phyloP scores from a whole-genome alignment of 169 alveolate genomes.

The Eimeria sp. region DNA sequence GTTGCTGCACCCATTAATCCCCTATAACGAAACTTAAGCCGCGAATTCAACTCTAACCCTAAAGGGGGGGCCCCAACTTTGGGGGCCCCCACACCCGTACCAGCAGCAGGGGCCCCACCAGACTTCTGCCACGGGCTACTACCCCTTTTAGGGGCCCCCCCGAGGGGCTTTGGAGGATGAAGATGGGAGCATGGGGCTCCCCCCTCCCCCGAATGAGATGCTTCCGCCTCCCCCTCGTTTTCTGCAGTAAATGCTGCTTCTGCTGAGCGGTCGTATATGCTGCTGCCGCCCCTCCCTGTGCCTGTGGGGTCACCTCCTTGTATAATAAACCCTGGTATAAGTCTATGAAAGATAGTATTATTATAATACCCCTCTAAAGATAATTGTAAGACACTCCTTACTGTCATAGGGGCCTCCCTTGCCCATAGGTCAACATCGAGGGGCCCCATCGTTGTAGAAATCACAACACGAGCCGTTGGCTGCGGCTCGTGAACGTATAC shows the following conservation, averaged over 20 bases:
- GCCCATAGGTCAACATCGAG: slow-evolving; percentile 94
- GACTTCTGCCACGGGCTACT: not conserved
- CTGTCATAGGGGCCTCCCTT: slow-evolving; percentile 95
- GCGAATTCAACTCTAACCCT: slow-evolving; percentile 74
- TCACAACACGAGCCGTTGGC: slow-evolving; percentile 93
- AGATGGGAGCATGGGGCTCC: too few species aligned
- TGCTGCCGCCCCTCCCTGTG: slow-evolving; percentile 79
- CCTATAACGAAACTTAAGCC: slow-evolving; percentile 84
- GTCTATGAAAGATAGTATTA: slow-evolving; percentile 93
- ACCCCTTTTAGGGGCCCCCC: not conserved
- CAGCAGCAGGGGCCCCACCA: not conserved
- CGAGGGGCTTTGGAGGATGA: too few species aligned
- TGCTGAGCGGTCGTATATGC: slow-evolving; percentile 5
- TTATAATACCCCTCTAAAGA: slow-evolving; percentile 94
- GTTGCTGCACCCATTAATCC: slow-evolving; percentile 79
- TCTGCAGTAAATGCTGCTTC: not conserved
- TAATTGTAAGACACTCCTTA: slow-evolving; percentile 92
- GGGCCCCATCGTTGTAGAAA: slow-evolving; percentile 93
- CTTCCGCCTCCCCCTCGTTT: not conserved
- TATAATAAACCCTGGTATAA: slow-evolving; percentile 91
- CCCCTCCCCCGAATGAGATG: not conserved
- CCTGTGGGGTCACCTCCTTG: slow-evolving; percentile 86
- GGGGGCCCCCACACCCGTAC: too few species aligned
- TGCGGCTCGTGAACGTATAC: slow-evolving; percentile 91
- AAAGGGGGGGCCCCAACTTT: slow-evolving; percentile 24